Base-by-base conservation (phyloP, 306 rosid genomes). In the Cucurbita ficifolia region DNA sequence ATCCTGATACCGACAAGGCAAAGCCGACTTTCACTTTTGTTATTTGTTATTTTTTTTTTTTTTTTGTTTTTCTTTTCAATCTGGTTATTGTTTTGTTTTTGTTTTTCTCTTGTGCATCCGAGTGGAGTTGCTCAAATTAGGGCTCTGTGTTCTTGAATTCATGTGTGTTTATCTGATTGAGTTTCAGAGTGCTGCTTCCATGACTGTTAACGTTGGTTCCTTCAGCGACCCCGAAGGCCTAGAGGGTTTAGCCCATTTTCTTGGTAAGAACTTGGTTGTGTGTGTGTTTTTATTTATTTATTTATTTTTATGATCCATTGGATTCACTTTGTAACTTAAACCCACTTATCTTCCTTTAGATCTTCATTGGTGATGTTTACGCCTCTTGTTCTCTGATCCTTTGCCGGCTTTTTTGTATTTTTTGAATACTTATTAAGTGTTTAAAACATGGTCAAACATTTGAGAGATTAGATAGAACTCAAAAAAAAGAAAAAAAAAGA, bases 181-280 rank as follows among this genome's bases (percentile, higher is more conserved):
- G 12, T 75, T 63, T 29, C 79, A 90, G 99, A 87, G 97, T 84
- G 90, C 99, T 85, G 99, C 97, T 84, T 89, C 96, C 75, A 94
- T 94, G 99, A 81, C 81, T 65, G 99, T 94, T 74, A 78, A 88
- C 5, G 96, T 94, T 2, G 99, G 99, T 59, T 83, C 86, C 63
- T 94, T 89, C 85, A 80, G 87, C 76, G 96, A 94, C 74, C 99
- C 99, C 58, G 80, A 79, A 36, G 98, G 92, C 72, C 89, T 94
- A 7, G 95, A 88, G 70, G 98, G 98, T 78, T 96, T 94, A 75
- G 98, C 98, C 0, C 98, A 94, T 86, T 94, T 94, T 61, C 92
- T 94, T 42, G 98, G 98, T 90, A 56, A 67, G 8, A 21, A 77
- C 12, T 54, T 21, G 29, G 19, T 75, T 29, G 17, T 11, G 9